These are phyloP conservation scores for Chloromonas sp. DNA, from an alignment of 163 green algal species.

Conservation along the genomic window DNA sequence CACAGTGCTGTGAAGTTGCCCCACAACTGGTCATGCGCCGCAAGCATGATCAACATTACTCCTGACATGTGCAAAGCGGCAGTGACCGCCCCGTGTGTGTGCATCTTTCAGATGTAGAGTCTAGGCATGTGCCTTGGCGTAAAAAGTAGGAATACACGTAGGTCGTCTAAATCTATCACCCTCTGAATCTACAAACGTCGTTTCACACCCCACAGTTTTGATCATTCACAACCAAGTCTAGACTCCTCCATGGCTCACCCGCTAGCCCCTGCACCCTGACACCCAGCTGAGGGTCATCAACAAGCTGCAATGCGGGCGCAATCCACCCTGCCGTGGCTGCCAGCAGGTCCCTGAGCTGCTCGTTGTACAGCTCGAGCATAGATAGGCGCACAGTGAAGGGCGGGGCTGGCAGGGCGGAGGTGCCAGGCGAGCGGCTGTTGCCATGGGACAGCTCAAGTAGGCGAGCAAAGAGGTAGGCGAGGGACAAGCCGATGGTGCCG, in stretches of 20 bases:
- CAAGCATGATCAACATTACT: background rate
- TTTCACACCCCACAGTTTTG: too few relatives aligned
- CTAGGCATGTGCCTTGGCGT: too few relatives aligned
- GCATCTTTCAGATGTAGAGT: too few relatives aligned
- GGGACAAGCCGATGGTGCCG: slow-evolving; percentile 29
- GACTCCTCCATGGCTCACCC: background rate
- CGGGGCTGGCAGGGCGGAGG: too few relatives aligned
- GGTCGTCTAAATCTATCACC: too few relatives aligned
- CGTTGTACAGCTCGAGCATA: slow-evolving; percentile 91
- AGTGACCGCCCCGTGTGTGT: background rate
- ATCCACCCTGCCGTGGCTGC: background rate
- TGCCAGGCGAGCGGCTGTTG: too few relatives aligned
- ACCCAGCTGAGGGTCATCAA: slow-evolving; percentile 5
- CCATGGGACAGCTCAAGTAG: too few relatives aligned
- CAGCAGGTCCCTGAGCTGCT: slow-evolving; percentile 50
- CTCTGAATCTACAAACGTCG: too few relatives aligned
- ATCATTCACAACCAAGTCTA: too few relatives aligned
- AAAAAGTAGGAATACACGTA: too few relatives aligned
- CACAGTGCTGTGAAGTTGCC: background rate
- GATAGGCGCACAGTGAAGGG: slow-evolving; percentile 39
- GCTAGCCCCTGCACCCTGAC: slow-evolving; percentile 11
- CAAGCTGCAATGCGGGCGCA: slow-evolving; percentile 13
- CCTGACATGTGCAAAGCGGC: background rate
- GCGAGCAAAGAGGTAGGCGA: slow-evolving; percentile 29
- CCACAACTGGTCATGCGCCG: background rate